Evolutionary conservation across 1,284 basidiomycete species (phyloP), one percentile per base, ranked within the genome.

Genomic region (Cerrena zonata): DNA sequence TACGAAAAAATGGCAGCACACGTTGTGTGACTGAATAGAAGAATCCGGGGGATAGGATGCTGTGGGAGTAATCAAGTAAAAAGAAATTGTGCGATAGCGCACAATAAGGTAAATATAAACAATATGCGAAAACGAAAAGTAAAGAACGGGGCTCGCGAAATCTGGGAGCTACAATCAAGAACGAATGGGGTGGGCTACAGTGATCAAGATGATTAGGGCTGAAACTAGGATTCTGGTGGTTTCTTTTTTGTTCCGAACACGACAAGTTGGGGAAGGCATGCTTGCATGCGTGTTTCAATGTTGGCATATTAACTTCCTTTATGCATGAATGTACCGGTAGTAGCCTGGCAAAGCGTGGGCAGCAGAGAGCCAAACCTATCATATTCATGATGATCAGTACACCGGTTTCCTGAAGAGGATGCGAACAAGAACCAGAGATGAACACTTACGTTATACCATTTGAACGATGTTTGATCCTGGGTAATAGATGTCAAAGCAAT

Each of bases 401-500:
- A 5, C n/a, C n/a, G n/a, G n/a, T n/a, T n/a, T n/a, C n/a, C n/a
- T 36, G 39, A 10, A 40, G 10, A 5, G 21, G 5, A 13, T 5
- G 30, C 12, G 15, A 44, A 37, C 15, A 19, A 43, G 30, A 7
- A 7, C 15, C 7, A 7, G 30, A 22, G 15, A 42, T 5, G 23
- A 42, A 7, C 1, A 47, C 57, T 23, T 40, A 59, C 59, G 36
- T 58, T 60, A 46, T 61, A 61, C 54, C 54, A 58, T 38, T 54
- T 56, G 40, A 55, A 58, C 7, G 57, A 57, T 2, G 54, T 34
- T 38, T 56, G 56, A 51, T 59, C 56, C 36, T 54, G 49, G 15
- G 26, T 30, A 2, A 56, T 43, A 5, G 40, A 41, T 34, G 40
- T 49, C 27, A 44, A 45, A 10, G 37, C 23, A n/a, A 61, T 27